Conservation (phyloP, 257 asterid genomes). For the Linderniella brevidens region DNA sequence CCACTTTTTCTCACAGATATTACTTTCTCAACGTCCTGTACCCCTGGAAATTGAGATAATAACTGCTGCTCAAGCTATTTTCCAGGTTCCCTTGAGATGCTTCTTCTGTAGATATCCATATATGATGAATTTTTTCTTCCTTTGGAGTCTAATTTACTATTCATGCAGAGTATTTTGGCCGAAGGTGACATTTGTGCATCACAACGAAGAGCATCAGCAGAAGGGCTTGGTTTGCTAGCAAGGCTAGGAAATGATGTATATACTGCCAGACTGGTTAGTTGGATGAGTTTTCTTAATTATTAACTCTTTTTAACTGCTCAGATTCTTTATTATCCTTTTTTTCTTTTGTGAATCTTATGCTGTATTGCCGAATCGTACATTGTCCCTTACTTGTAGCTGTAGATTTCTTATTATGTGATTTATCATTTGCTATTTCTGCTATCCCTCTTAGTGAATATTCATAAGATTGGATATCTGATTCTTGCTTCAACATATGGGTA, state of each 20-base stretch:
- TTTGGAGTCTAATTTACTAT: slow-evolving; percentile 12
- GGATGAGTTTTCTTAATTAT: slow-evolving; percentile 6
- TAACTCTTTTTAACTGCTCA: background rate
- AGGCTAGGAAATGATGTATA: slow-evolving; percentile 90
- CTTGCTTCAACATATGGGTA: too few species aligned
- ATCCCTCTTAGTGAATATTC: too few species aligned
- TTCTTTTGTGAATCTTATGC: too few species aligned
- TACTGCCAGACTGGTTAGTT: slow-evolving; percentile 92
- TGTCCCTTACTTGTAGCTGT: too few species aligned
- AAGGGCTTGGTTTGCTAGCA: slow-evolving; percentile 95
- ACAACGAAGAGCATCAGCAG: slow-evolving; percentile 90
- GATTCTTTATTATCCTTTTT: slow-evolving; percentile 5
- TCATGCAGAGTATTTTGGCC: slow-evolving; percentile 63
- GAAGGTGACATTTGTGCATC: slow-evolving; percentile 97
- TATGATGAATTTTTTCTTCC: slow-evolving; percentile 8
- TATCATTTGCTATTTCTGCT: too few species aligned
- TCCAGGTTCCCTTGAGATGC: slow-evolving; percentile 53
- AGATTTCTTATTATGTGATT: too few species aligned
- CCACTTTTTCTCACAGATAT: slow-evolving; percentile 41
- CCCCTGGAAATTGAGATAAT: slow-evolving; percentile 69
- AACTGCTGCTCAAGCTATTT: slow-evolving; percentile 70
- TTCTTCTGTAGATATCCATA: slow-evolving; percentile 5
- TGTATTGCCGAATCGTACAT: too few species aligned
- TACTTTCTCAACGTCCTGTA: slow-evolving; percentile 76
- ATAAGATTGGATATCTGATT: too few species aligned